These are phyloP conservation scores for Alisma plantagoaquatica DNA, from an alignment of 106 monocot genomes.

Conservation along the genomic window DNA sequence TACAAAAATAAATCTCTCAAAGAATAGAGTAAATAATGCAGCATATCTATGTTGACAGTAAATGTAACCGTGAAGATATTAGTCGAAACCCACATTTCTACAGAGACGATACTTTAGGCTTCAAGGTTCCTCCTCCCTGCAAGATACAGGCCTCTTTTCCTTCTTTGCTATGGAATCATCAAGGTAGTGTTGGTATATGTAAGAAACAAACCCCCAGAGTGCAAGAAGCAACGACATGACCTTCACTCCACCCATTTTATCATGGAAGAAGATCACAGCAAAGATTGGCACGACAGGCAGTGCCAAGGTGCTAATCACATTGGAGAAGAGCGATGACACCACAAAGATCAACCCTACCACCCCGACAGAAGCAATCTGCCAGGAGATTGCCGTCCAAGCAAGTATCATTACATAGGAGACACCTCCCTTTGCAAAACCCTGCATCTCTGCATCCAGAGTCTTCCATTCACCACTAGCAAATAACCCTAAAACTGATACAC, in stretches of 20 bases:
- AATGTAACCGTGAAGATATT: no score
- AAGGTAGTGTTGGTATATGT: conserved; percentile 23
- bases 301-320: conserved; percentile 22
- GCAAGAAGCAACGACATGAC: conserved; percentile 16
- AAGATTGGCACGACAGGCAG: conserved; percentile 20
- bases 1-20: no score
- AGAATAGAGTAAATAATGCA: no score
- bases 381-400: conserved; percentile 18
- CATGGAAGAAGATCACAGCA: conserved; percentile 19
- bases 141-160: no score
- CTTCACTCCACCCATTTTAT: conserved; percentile 20
- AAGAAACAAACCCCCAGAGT: conserved; percentile 17
- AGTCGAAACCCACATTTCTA: no score
- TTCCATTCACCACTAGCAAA: conserved; percentile 20
- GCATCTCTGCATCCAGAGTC: conserved; percentile 8
- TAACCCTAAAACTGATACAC: conserved; percentile 11
- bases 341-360: conserved; percentile 23
- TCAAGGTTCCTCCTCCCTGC: no score
- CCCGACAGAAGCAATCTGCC: conserved; percentile 22
- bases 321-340: conserved; percentile 26
- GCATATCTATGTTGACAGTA: no score
- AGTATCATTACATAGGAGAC: conserved; percentile 17
- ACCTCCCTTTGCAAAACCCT: conserved; percentile 7
- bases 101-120: no score
- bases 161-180: conserved; percentile 7